Evolutionary conservation across 2,329 filamentous ascomycete genomes (phyloP).

Genomic region (Cladosporium sphaerospermum): DNA sequence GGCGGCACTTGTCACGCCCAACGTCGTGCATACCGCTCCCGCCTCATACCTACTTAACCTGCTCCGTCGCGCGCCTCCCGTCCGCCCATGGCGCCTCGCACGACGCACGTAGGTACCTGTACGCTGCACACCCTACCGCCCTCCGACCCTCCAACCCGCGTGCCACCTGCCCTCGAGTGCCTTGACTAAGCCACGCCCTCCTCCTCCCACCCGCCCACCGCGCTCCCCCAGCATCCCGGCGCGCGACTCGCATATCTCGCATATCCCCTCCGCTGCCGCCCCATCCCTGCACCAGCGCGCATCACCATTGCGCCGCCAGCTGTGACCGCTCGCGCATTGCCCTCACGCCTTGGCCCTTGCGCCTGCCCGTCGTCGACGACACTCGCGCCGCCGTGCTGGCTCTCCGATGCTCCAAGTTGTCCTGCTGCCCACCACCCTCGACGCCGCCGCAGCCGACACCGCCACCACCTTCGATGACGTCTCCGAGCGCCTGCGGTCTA

Average conservation of each 20-base stretch:
- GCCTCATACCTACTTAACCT: too few species aligned
- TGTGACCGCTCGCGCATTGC: too few species aligned
- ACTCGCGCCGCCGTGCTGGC: neutral
- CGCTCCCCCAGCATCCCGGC: neutral
- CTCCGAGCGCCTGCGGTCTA: slow-evolving; percentile 5
- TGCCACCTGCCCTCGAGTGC: too few species aligned
- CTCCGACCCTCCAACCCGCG: too few species aligned
- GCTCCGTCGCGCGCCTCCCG: too few species aligned
- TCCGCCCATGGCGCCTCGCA: too few species aligned
- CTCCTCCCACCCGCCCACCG: neutral
- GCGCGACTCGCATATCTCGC: too few species aligned
- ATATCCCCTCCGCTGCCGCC: neutral
- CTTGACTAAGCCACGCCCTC: too few species aligned
- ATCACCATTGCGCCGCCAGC: slow-evolving; percentile 1
- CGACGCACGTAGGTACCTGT: too few species aligned
- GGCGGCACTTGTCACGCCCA: neutral
- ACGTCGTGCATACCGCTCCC: neutral
- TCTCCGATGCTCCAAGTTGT: slow-evolving; percentile 4
- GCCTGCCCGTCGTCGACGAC: neutral
- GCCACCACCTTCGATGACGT: slow-evolving; percentile 9
- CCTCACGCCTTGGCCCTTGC: neutral
- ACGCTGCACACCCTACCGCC: too few species aligned
- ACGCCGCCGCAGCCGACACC: neutral
- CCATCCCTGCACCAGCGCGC: slow-evolving; percentile 3
- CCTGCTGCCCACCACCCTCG: neutral